These are phyloP conservation scores for Anisodus acutangulus DNA, from an alignment of 257 asterid genomes.

Conservation along the genomic window DNA sequence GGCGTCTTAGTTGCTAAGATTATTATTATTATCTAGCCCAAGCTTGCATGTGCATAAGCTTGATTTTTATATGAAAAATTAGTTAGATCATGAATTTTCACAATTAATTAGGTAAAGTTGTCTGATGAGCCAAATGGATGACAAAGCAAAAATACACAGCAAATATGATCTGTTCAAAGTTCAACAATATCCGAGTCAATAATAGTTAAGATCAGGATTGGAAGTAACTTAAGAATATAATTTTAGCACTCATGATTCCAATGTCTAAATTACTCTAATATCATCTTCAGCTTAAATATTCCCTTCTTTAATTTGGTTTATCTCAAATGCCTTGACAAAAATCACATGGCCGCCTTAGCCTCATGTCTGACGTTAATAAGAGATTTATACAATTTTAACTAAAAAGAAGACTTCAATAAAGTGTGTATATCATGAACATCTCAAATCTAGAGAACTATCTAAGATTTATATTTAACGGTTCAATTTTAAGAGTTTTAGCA, in stretches of 20 bases:
- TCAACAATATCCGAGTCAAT: slow-evolving; percentile 14
- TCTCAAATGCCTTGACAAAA: no score
- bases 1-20: neutral
- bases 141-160: neutral
- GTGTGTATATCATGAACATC: no score
- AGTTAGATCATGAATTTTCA: slow-evolving; percentile 4
- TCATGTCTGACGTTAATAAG: no score
- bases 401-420: no score
- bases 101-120: slow-evolving; percentile 23
- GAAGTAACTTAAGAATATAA: neutral
- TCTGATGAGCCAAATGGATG: neutral
- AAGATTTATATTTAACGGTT: no score
- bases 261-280: neutral
- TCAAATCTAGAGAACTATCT: no score
- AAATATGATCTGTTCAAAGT: slow-evolving; percentile 8
- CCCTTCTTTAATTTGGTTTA: neutral
- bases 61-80: slow-evolving; percentile 2
- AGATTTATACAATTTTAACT: no score
- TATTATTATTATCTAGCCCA: neutral
- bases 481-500: no score
- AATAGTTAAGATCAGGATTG: neutral
- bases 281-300: neutral
- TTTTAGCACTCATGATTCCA: slow-evolving; percentile 14
- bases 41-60: slow-evolving; percentile 25
- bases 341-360: no score